Base-by-base conservation (phyloP, 306 rosid species). In the Prosopis cineraria region DNA sequence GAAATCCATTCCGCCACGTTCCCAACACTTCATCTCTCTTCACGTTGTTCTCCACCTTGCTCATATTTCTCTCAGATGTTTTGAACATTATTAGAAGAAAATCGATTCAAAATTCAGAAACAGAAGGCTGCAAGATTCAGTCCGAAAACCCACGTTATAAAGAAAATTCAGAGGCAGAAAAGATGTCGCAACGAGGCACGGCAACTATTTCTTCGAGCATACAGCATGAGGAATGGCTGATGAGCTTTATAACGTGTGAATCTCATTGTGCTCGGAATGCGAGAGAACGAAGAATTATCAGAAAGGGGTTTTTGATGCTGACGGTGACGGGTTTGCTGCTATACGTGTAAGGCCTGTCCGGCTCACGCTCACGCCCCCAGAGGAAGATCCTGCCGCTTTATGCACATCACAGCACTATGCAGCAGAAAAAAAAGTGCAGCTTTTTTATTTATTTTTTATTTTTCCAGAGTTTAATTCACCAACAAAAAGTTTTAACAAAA, bases 291-390 rank as follows among this genome's bases (percentile, higher is more conserved):
- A 7, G 33, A 55, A 62, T 17, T 16, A 59, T 11, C n/a, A 59
- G 37, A 59, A 31, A 29, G 66, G 66, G 58, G 72, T 34, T 74
- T 80, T 70, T 31, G 73, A 56, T 22, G 43, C 30, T 9, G 53
- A 27, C 34, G 39, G 7, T 5, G 39, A 36, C 4, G 33, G 65
- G 74, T 68, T 58, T 52, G 17, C 29, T 17, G 27, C 68, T 73
- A 39, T 39, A 20, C 45, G 59, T 44, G 73, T 76, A 80, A 85
- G 81, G 70, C 71, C 79, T 68, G 81, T 70, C 70, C 78, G 64
- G 70, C 63, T 56, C 53, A 74, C 69, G 80, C 78, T 73, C 82
- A 81, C 78, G 48, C 86, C 84, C 78, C 80, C 71, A 73, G 82
- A 76, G 74, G 82, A 82, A 67, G 80, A 40, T 64, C 75, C 82